Base-by-base conservation (phyloP, 345 rosid genomes). In the Bretschneidera sinensis region DNA sequence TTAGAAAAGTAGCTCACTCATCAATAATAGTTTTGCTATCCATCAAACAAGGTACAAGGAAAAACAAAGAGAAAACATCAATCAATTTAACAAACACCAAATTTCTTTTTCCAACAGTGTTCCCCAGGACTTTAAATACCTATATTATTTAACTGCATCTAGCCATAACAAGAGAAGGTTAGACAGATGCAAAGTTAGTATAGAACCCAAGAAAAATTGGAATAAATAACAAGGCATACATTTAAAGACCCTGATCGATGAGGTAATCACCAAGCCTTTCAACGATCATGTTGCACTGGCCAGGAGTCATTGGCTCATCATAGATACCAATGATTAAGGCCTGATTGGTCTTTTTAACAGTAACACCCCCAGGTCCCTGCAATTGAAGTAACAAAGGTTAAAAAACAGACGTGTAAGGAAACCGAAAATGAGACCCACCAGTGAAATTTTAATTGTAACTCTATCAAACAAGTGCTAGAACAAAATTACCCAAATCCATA, bases 251-350 rank as follows among this genome's bases (percentile, higher is more conserved):
- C 74, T 88, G 96, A 56, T 88, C 92, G 24, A 74, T 61, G 49
- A 88, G 89, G 62, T 88, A 85, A 75, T 88, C 96, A 6, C 96
- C 96, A 85, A 88, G 64, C 92, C 92, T 88, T 81, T 88, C 96
- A 17, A 88, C 96, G 43, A 88, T 75, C 85, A 88, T 79, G 82
- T 85, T 88, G 92, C 96, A 85, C 33, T 88, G 92, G 34, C 92
- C 91, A 21, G 92, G 92, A 65, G 91, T 81, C 63, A 88, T 89
- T 1, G 96, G 89, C 45, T 88, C 92, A 52, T 88, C 91, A 25
- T 88, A 88, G 60, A 88, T 21, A 0, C 96, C 89, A 24, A 83
- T 76, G 19, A 88, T 76, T 28, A 87, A 79, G 47, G 96, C 89
- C 53, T 85, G 96, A 11, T 82, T 85, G 1, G 96, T 88, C 72